phyloP scores from a whole-genome alignment of 2,329 filamentous ascomycete genomes.

The Fusarium fujikuroi region DNA sequence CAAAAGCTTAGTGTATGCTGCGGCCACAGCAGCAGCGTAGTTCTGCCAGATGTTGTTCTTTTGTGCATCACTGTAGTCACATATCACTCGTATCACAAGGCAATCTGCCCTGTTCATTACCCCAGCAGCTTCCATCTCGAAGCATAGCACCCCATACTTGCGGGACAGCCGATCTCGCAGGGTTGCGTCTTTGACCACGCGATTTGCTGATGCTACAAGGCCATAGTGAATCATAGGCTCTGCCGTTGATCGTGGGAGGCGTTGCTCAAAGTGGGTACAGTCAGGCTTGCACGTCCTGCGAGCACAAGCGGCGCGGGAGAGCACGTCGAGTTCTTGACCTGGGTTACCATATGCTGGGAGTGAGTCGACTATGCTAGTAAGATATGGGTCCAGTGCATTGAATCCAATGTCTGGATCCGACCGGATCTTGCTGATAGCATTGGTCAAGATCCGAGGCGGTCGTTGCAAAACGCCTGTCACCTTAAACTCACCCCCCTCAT shows the following conservation, averaged over 20 bases:
- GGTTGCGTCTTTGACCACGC: background rate
- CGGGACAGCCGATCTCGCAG: background rate
- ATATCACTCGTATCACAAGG: background rate
- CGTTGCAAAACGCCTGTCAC: background rate
- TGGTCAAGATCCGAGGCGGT: background rate
- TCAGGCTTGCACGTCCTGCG: background rate
- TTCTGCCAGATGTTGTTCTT: background rate
- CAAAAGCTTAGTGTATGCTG: background rate
- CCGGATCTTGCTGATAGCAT: background rate
- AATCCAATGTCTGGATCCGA: background rate
- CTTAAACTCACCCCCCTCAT: background rate
- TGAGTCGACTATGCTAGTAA: background rate
- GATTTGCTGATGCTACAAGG: background rate
- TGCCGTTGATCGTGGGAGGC: background rate
- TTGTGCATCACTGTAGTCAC: background rate
- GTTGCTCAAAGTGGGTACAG: background rate
- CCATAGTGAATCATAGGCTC: background rate
- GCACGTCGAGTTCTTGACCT: background rate
- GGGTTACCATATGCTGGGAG: background rate
- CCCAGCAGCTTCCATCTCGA: background rate
- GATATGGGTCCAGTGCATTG: background rate
- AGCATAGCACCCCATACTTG: background rate
- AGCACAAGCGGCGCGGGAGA: fast-evolving
- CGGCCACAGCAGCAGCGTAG: background rate
- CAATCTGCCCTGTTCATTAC: background rate